phyloP scores from a whole-genome alignment of 2,329 filamentous ascomycete species.

The Trichophyton verrucosum region DNA sequence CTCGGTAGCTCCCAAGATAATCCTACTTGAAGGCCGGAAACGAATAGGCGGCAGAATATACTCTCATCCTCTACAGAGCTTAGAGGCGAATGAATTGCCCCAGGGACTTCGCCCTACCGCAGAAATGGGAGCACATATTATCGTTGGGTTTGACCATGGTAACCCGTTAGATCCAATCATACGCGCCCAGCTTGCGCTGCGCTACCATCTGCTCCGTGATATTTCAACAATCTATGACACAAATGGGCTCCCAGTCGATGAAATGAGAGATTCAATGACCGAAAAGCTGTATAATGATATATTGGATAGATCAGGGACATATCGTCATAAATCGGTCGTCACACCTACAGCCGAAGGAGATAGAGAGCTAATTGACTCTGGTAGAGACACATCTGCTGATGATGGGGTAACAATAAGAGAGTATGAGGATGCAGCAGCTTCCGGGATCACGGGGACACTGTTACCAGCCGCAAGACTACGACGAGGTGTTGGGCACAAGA shows the following conservation, averaged over 20 bases:
- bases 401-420: conserved; percentile 59
- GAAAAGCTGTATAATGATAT: conserved; percentile 93
- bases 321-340: conserved; percentile 63
- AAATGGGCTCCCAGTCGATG: conserved; percentile 53
- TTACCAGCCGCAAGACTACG: conserved; percentile 33
- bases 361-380: conserved; percentile 65
- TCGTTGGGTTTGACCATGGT: conserved; percentile 90
- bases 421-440: conserved; percentile 56
- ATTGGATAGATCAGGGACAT: conserved; percentile 78
- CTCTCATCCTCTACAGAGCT: conserved; percentile 57
- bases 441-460: conserved; percentile 39
- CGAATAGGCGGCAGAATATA: conserved; percentile 88
- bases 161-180: conserved; percentile 89
- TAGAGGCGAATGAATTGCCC: conserved; percentile 42
- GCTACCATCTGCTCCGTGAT: conserved; percentile 69
- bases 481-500: conserved; percentile 33
- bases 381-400: conserved; percentile 62
- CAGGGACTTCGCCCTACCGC: conserved; percentile 58
- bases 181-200: conserved; percentile 74
- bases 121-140: conserved; percentile 96
- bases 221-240: conserved; percentile 79
- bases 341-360: conserved; percentile 69
- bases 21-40: conserved; percentile 75
- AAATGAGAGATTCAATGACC: conserved; percentile 64
- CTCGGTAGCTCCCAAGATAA: conserved; percentile 54